Conservation (phyloP, 805 yeast genomes). For the Candida verbasci region DNA sequence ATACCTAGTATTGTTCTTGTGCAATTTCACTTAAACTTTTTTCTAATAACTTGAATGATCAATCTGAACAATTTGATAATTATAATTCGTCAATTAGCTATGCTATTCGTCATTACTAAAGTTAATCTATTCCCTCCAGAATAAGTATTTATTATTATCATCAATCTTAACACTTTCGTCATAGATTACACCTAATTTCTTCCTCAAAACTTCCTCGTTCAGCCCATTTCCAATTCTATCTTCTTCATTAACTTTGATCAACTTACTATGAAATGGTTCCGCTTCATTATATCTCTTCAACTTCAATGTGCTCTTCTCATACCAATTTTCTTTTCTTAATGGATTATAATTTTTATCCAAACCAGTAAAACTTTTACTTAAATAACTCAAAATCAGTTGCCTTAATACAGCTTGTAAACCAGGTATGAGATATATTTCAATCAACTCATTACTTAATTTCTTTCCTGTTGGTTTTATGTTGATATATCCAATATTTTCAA, state of each 20-base stretch:
- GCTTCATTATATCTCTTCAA: conserved; percentile 13
- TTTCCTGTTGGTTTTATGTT: conserved; percentile 58
- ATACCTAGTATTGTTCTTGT: too few relatives aligned
- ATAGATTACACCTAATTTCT: background rate
- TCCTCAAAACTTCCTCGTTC: background rate
- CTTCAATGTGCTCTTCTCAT: conserved; percentile 15
- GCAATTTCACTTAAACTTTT: too few relatives aligned
- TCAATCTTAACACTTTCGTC: background rate
- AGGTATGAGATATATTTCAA: conserved; percentile 47
- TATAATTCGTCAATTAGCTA: too few relatives aligned
- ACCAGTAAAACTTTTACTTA: conserved; percentile 33
- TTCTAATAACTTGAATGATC: too few relatives aligned
- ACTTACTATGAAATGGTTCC: conserved; percentile 13
- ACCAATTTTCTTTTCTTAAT: conserved; percentile 15
- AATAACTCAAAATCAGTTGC: conserved; percentile 44
- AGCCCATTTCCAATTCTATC: too few relatives aligned
- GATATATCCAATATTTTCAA: conserved; percentile 62
- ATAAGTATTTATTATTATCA: background rate
- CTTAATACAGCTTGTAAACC: conserved; percentile 53
- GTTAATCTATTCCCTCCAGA: conserved; percentile 1
- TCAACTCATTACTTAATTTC: conserved; percentile 19
- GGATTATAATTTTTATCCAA: conserved; percentile 20
- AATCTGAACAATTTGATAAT: too few relatives aligned
- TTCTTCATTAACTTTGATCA: conserved; percentile 12
- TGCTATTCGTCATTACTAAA: too few relatives aligned